Evolutionary conservation across 192 early-diverging fungal species (phyloP).

Genomic region (Coemansia sp.): DNA sequence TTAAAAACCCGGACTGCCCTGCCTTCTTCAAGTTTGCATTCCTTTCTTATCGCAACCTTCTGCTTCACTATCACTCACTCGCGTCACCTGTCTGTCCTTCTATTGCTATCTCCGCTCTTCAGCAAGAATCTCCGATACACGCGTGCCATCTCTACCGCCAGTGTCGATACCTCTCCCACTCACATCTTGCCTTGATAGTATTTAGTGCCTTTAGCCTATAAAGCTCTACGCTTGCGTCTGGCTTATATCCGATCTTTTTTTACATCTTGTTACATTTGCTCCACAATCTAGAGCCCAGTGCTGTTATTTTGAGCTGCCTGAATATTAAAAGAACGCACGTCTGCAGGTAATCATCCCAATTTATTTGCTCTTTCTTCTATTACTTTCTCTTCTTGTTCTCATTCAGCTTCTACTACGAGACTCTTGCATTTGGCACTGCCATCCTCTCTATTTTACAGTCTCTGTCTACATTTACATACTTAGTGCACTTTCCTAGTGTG

Average conservation of each 20-base stretch:
- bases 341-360: slow-evolving; percentile 16
- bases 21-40: neutral
- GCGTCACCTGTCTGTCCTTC: neutral
- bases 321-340: slow-evolving; percentile 21
- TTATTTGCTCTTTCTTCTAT: neutral
- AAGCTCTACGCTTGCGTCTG: neutral
- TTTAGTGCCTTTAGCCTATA: neutral
- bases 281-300: neutral
- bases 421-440: neutral
- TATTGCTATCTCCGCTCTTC: neutral
- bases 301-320: slow-evolving; percentile 5
- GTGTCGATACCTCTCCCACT: neutral
- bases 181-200: neutral
- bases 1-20: slow-evolving; percentile 31
- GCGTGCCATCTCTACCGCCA: neutral
- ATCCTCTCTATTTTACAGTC: neutral
- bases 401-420: neutral
- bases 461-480: neutral
- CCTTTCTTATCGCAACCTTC: neutral
- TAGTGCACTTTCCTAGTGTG: neutral
- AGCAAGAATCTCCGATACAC: neutral
- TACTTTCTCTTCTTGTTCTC: neutral
- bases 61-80: neutral
- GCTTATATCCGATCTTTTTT: neutral
- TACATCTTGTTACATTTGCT: neutral